These are phyloP conservation scores for Omphalotus guepiniiformis DNA, from an alignment of 768 basidiomycete species.

Conservation along the genomic window DNA sequence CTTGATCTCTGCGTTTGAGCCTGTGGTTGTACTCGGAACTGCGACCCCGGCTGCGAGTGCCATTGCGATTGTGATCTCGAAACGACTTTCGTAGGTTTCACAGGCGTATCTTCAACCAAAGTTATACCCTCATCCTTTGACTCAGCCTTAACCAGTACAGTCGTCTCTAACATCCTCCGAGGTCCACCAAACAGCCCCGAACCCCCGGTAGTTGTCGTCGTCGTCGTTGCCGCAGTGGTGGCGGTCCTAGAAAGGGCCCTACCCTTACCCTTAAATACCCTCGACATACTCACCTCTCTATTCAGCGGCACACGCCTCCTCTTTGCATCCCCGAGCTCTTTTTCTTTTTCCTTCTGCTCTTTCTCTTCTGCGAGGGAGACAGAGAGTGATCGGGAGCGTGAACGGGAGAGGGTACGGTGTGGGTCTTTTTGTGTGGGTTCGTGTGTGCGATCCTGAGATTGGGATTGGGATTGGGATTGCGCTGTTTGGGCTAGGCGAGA, in stretches of 20 bases:
- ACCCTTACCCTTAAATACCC: slow-evolving; percentile 22
- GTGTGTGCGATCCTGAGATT: slow-evolving; percentile 5
- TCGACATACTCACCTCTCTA: slow-evolving; percentile 75
- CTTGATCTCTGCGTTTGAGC: slow-evolving; percentile 3
- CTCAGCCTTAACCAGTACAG: slow-evolving; percentile 2
- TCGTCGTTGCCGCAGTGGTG: not conserved
- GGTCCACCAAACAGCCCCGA: slow-evolving; percentile 16
- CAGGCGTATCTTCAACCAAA: slow-evolving; percentile 56
- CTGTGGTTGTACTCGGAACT: not conserved
- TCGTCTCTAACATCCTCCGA: slow-evolving; percentile 13
- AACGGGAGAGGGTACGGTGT: slow-evolving; percentile 23
- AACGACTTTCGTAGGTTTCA: slow-evolving; percentile 28
- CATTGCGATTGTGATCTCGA: slow-evolving; percentile 11
- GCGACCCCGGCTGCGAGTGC: slow-evolving; percentile 5
- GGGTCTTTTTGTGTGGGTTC: not conserved
- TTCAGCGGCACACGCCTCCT: slow-evolving; percentile 52
- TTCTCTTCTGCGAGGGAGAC: slow-evolving; percentile 65
- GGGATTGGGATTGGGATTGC: slow-evolving; percentile 13
- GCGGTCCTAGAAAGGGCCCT: slow-evolving; percentile 8
- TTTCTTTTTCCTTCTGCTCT: slow-evolving; percentile 33
- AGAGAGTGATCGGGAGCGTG: slow-evolving; percentile 61
- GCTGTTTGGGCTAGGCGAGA: slow-evolving; percentile 4
- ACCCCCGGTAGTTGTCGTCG: slow-evolving; percentile 14
- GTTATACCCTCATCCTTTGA: slow-evolving; percentile 26
- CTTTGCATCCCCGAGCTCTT: slow-evolving; percentile 26